Base-by-base conservation (phyloP, 192 early-diverging fungal species). In the Backusella sp. region DNA sequence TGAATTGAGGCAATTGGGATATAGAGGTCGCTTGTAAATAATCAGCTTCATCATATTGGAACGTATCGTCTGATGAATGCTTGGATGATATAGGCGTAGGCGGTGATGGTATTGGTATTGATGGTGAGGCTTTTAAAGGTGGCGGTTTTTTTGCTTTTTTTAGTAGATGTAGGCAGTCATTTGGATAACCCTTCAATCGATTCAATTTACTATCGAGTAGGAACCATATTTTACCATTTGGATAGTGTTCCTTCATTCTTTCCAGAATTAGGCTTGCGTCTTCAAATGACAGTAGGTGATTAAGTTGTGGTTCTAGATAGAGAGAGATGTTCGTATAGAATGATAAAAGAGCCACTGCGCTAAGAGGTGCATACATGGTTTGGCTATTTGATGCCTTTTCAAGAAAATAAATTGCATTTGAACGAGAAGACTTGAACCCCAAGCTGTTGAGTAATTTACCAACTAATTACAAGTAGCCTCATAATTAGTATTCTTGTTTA, bases 251-350 rank as follows among this genome's bases (percentile, higher is more conserved):
- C 39, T 81, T 81, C 49, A 77, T 77, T 49, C 53, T 42, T 49
- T 81, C 72, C 17, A 81, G 23, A 41, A 81, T 77, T 9, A 2
- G 26, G 32, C 53, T 46, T 28, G 76, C 72, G 46, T 77, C 71
- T 36, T 67, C 49, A 19, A 77, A 44, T 37, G 34, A 34, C 17
- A 81, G 30, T 4, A 76, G 77, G 21, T 53, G 41, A n/a, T 76
- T 76, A 17, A 81, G 39, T 12, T 62, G 62, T 0, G 75, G 75
- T 46, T 76, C 72, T 30, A 76, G 30, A 66, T 77, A 81, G 19
- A 74, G 70, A 6, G 79, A 81, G 19, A 81, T 53, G 41, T 68
- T 77, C 1, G 79, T 77, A 42, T 81, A 81, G 17, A 77, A 81
- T 1, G 79, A 66, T 2, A 81, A 37, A 11, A 81, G 72, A 7